A percentile compares a stretch with the other conserved stretches of the same genome.
Evolutionary conservation across 192 early-diverging fungal species (phyloP).

Genomic region (Kickxella alabastrina): DNA sequence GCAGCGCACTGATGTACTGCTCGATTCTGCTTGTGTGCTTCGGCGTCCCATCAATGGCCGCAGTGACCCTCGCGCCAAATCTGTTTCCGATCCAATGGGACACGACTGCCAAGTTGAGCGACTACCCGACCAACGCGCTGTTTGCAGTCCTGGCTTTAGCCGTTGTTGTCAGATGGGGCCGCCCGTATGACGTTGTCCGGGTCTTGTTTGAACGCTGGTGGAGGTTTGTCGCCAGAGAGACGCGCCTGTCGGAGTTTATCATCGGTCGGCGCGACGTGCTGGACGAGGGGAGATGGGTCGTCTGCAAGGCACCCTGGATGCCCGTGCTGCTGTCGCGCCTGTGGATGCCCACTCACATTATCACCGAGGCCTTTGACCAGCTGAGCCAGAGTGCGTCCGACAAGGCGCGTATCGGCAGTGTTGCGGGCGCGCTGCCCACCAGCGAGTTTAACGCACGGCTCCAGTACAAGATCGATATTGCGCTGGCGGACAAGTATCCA

Average conservation of each 20-base stretch:
- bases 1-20: slow-evolving; percentile 82
- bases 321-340: slow-evolving; percentile 43
- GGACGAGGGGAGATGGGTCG: slow-evolving; percentile 70
- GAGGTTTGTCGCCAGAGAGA: slow-evolving; percentile 55
- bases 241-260: slow-evolving; percentile 82
- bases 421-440: slow-evolving; percentile 17
- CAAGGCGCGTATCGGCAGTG: slow-evolving; percentile 12
- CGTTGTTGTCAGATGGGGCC: slow-evolving; percentile 54
- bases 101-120: slow-evolving; percentile 35
- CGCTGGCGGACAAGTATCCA: slow-evolving; percentile 41
- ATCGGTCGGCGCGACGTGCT: slow-evolving; percentile 63
- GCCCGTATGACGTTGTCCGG: slow-evolving; percentile 59
- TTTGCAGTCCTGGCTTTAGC: slow-evolving; percentile 75
- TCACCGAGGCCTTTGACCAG: slow-evolving; percentile 43
- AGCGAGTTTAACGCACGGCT: slow-evolving; percentile 18
- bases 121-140: slow-evolving; percentile 68
- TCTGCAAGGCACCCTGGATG: slow-evolving; percentile 54
- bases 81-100: slow-evolving; percentile 33
- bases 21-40: slow-evolving; percentile 71
- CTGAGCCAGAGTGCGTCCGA: slow-evolving; percentile 13
- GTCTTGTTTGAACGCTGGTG: slow-evolving; percentile 69
- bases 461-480: slow-evolving; percentile 38
- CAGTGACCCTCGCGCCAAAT: slow-evolving; percentile 7
- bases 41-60: slow-evolving; percentile 49
- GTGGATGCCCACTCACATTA: slow-evolving; percentile 52